Evolutionary conservation across 176 grass and related monocot genomes (phyloP).

Genomic region (Ananas comosus): DNA sequence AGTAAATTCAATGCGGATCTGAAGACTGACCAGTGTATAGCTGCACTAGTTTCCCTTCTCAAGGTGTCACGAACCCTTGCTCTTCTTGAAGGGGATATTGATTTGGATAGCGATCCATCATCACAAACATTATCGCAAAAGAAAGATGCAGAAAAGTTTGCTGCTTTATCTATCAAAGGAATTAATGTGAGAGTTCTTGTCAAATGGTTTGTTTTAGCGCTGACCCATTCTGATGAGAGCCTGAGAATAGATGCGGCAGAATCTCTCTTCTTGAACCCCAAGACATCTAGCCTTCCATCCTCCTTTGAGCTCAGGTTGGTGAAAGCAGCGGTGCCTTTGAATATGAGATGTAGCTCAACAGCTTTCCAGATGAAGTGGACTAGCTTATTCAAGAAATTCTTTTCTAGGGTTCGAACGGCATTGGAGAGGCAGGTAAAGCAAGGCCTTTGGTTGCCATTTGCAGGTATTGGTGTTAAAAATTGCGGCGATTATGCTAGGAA

Average conservation of each 20-base stretch:
- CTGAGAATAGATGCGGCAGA: slow-evolving; percentile 91
- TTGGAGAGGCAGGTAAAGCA: slow-evolving; percentile 89
- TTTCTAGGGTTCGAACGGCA: slow-evolving; percentile 87
- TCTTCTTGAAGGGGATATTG: slow-evolving; percentile 86
- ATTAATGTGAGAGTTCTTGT: slow-evolving; percentile 70
- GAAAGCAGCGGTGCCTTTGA: slow-evolving; percentile 68
- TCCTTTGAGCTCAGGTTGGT: slow-evolving; percentile 82
- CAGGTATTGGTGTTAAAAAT: slow-evolving; percentile 18
- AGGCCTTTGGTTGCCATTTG: slow-evolving; percentile 49
- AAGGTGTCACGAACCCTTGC: slow-evolving; percentile 83
- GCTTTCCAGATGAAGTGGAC: slow-evolving; percentile 99
- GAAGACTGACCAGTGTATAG: slow-evolving; percentile 80
- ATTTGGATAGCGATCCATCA: slow-evolving; percentile 39
- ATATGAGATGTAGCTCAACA: slow-evolving; percentile 92
- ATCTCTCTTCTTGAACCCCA: slow-evolving; percentile 84
- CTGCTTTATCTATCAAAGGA: slow-evolving; percentile 67
- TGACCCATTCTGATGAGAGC: slow-evolving; percentile 84
- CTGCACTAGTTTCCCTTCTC: slow-evolving; percentile 72
- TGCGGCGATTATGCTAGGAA: slow-evolving; percentile 27
- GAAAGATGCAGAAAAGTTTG: slow-evolving; percentile 24
- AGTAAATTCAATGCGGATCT: slow-evolving; percentile 33
- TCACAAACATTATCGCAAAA: slow-evolving; percentile 13
- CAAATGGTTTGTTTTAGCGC: slow-evolving; percentile 77
- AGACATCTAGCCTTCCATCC: slow-evolving; percentile 94
- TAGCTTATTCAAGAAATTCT: slow-evolving; percentile 83